Evolutionary conservation across 768 basidiomycete genomes (phyloP), one percentile per base, ranked within the genome.

Genomic region (Termitomyces sp.): DNA sequence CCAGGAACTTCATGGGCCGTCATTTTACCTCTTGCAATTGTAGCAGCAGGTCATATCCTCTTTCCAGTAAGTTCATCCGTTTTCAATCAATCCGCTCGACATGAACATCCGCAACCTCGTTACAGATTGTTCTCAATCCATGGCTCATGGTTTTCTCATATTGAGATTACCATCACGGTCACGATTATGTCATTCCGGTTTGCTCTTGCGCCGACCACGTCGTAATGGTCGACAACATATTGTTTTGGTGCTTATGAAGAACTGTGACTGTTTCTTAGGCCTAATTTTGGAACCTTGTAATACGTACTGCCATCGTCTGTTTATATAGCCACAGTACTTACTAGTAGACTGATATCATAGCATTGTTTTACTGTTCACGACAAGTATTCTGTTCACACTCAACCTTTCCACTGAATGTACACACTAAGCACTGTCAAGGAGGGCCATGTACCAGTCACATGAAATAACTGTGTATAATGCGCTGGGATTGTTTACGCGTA

Each of bases 101-200:
- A 15, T 43, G 30, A 42, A 34, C 0, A 35, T 53, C 28, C 2
- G 3, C 5, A 21, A 38, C 57, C 44, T 19, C 5, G 3, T 5
- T 5, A 38, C 58, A 88, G 78, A 87, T 95, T 53, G 83, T 92
- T 19, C 79, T 94, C 41, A 94, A 94, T 62, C 93, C 90, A 0
- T 90, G 87, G 87, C 71, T 93, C 52, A 90, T 91, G 87, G 88
- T 91, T 44, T 93, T 92, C 70, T 85, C 84, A 3, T 80, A 77
- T 56, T 81, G 64, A 74, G 41, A 35, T 21, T 30, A 24, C n/a
- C n/a, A n/a, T n/a, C n/a, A 7, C 14, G 24, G 15, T 46, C 6
- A 43, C 30, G 15, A 54, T 40, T 35, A 34, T 17, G 15, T 62
- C 53, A 34, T 55, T 28, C 49, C 30, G 9, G 30, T 32, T 32